A percentile compares a stretch with the other conserved stretches of the same genome.
phyloP scores from a whole-genome alignment of 1,284 basidiomycete species.

The Ustilago nuda region DNA sequence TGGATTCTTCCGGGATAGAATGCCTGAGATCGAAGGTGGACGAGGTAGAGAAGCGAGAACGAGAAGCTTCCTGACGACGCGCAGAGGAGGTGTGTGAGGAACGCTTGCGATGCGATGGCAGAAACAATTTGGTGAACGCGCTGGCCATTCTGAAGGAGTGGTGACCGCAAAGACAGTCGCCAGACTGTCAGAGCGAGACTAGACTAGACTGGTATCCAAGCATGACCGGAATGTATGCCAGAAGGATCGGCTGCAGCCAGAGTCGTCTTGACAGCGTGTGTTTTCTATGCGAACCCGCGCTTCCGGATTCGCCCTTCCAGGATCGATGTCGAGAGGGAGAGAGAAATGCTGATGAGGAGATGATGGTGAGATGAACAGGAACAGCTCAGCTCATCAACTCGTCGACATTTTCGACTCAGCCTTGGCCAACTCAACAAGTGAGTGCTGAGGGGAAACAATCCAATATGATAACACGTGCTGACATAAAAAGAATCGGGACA shows the following conservation, averaged over 20 bases:
- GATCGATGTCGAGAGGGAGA: neutral
- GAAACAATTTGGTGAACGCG: conserved; percentile 43
- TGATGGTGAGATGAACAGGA: neutral
- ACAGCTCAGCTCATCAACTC: neutral
- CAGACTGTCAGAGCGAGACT: conserved; percentile 8
- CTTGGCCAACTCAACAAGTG: neutral
- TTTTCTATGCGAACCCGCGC: no score
- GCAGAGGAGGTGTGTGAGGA: conserved; percentile 20
- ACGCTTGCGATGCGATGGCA: conserved; percentile 32
- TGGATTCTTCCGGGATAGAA: conserved; percentile 36
- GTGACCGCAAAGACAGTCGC: conserved; percentile 5
- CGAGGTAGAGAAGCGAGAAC: conserved; percentile 25
- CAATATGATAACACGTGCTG: no score
- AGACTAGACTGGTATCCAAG: neutral
- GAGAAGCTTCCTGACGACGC: conserved; percentile 26
- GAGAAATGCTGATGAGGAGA: neutral
- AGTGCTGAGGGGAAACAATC: no score
- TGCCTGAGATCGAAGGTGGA: conserved; percentile 39
- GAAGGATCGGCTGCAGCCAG: neutral
- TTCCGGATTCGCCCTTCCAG: no score
- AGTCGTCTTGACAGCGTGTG: no score
- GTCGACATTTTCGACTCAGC: neutral
- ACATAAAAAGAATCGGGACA: no score
- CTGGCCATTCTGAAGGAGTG: conserved; percentile 24
- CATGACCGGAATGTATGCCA: conserved; percentile 8